Percentiles rank a stretch among this genome's conserved stretches.
phyloP scores from a whole-genome alignment of 192 early-diverging fungal genomes.

The Martensiomyces pterosporus region DNA sequence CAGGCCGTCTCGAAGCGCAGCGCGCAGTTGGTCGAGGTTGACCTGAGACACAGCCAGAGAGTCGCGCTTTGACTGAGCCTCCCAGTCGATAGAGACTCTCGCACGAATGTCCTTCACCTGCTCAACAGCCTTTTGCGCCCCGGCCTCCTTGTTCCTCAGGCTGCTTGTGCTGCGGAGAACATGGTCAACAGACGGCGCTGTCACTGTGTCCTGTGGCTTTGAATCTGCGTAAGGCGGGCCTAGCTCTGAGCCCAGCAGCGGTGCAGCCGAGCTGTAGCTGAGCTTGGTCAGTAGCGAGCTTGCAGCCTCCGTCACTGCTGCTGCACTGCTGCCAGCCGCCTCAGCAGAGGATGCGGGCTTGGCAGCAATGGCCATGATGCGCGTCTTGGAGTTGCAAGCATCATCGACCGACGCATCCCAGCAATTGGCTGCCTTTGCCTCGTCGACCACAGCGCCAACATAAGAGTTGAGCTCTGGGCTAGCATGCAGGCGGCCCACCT shows the following conservation, averaged over 20 bases:
- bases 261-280: neutral
- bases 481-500: conserved; percentile 1
- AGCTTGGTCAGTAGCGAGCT: conserved; percentile 6
- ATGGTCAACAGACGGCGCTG: conserved; percentile 5
- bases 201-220: neutral
- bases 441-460: neutral
- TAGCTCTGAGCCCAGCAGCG: conserved; percentile 7
- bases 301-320: conserved; percentile 1
- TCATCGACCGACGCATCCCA: conserved; percentile 28
- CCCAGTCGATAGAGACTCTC: conserved; percentile 48
- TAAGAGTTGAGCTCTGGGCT: conserved; percentile 9
- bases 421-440: conserved; percentile 13
- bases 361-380: conserved; percentile 3
- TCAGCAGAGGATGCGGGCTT: neutral
- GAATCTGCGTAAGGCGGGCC: neutral
- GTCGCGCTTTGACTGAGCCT: conserved; percentile 29
- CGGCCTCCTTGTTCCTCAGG: neutral
- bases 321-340: neutral
- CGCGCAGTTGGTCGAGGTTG: conserved; percentile 41
- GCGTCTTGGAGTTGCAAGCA: conserved; percentile 10
- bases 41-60: conserved; percentile 29
- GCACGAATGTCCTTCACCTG: conserved; percentile 39
- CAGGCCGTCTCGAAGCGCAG: conserved; percentile 32
- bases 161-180: conserved; percentile 12
- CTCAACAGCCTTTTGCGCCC: conserved; percentile 10